Conservation (phyloP, 2,329 filamentous ascomycete genomes). For the Trichophyton simii region DNA sequence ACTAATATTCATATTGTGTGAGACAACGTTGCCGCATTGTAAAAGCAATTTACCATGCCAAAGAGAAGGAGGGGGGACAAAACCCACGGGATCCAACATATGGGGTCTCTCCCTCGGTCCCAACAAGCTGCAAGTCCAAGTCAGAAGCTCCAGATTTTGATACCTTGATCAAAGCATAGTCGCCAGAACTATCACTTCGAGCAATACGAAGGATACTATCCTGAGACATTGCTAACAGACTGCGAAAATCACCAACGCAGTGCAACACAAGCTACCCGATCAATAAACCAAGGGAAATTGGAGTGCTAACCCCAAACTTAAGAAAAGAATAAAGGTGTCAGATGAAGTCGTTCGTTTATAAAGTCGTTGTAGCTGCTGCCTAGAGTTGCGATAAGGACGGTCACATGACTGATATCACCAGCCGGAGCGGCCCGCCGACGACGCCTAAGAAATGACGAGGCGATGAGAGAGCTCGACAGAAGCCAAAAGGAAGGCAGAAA, state of each 20-base stretch:
- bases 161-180: constrained; percentile 41
- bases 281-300: neutral
- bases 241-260: neutral
- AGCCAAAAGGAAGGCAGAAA: neutral
- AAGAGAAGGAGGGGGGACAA: neutral
- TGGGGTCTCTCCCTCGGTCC: constrained; percentile 46
- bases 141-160: constrained; percentile 23
- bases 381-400: neutral
- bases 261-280: neutral
- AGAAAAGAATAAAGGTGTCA: neutral
- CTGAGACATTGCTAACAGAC: constrained; percentile 6
- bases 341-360: neutral
- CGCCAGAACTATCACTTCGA: constrained; percentile 31
- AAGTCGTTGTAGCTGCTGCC: neutral
- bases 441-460: neutral
- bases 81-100: constrained; percentile 37
- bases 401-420: neutral
- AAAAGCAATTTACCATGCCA: neutral
- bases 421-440: neutral
- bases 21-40: neutral
- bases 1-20: constrained; percentile 20
- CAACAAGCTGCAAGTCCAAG: constrained; percentile 44
- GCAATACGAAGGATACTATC: constrained; percentile 39
- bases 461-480: no score
- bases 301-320: neutral